Conservation (phyloP, 805 yeast species). For the Helenozyma baotianmanensis region DNA sequence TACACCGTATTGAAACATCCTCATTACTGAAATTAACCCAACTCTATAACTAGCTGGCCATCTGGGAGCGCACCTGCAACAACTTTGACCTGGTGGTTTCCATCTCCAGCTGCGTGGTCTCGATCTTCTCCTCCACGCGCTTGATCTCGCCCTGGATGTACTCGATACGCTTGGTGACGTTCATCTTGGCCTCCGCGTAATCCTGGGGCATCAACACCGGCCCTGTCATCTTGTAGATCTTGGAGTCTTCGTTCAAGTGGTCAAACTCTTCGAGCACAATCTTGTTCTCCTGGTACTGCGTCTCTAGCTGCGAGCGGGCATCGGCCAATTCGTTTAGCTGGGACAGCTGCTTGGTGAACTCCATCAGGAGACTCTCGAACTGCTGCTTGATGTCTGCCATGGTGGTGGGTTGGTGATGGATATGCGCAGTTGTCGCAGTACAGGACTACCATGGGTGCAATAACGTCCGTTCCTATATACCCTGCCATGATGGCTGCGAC, state of each 20-base stretch:
- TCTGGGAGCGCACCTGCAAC: constrained; percentile 40
- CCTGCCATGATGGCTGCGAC: too few species aligned
- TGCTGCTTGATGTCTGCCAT: constrained; percentile 30
- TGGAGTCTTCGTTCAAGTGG: constrained; percentile 57
- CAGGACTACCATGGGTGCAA: too few species aligned
- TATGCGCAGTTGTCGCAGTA: too few species aligned
- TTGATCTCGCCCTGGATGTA: constrained; percentile 75
- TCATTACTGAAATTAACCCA: too few species aligned
- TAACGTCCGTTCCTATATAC: too few species aligned
- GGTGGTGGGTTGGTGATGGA: not conserved
- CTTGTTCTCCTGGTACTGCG: constrained; percentile 90
- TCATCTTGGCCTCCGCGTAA: constrained; percentile 69
- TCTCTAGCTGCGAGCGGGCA: constrained; percentile 82
- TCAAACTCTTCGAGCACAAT: constrained; percentile 83
- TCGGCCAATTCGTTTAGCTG: constrained; percentile 51
- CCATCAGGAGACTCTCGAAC: constrained; percentile 42
- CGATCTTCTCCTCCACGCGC: constrained; percentile 68
- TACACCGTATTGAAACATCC: not conserved
- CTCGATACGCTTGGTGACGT: constrained; percentile 85
- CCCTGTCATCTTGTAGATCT: constrained; percentile 85
- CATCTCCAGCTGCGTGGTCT: constrained; percentile 39
- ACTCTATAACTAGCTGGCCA: too few species aligned
- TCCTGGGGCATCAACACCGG: constrained; percentile 92
- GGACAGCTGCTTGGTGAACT: constrained; percentile 43
- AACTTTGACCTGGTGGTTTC: constrained; percentile 57